Evolutionary conservation across 768 basidiomycete genomes (phyloP), one percentile per base, ranked within the genome.

Genomic region (Termitomyces sp.): DNA sequence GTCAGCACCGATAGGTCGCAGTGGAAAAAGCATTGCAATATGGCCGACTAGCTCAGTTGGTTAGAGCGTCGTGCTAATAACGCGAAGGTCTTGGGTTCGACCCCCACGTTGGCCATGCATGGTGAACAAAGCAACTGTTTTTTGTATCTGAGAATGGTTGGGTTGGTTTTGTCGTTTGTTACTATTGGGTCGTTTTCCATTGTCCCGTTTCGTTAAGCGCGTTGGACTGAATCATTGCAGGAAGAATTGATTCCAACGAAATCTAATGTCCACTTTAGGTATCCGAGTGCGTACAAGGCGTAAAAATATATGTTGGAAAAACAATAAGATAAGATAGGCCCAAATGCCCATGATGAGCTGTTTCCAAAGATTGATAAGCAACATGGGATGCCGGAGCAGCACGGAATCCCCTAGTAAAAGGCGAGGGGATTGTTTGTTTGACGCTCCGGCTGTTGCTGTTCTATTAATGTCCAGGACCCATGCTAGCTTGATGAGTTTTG

Each of bases 61-160:
- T 90, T 89, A 89, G 88, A 89, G 88, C 88, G 87, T 89, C 83
- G 87, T 87, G 84, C 87, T 89, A 89, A 87, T 86, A 83, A 85
- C 82, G 81, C 84, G 82, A 86, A 87, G 84, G 85, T 85, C 85
- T 82, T 86, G 84, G 85, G 84, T 86, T 86, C 85, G 84, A 86
- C 79, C 84, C 85, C 84, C 84, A 85, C 81, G 82, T 84, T 84
- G 84, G 85, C 84, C 84, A 86, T 41, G n/a, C n/a, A n/a, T n/a
- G n/a, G n/a, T n/a, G n/a, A n/a, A n/a, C n/a, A n/a, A n/a, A n/a
- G n/a, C n/a, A n/a, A n/a, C n/a, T n/a, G n/a, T n/a, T n/a, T n/a
- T n/a, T n/a, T n/a, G n/a, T n/a, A n/a, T n/a, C n/a, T n/a, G n/a
- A n/a, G n/a, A n/a, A n/a, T n/a, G n/a, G n/a, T n/a, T n/a, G n/a